Base-by-base conservation (phyloP, 306 rosid genomes). In the Cicer arietinum region DNA sequence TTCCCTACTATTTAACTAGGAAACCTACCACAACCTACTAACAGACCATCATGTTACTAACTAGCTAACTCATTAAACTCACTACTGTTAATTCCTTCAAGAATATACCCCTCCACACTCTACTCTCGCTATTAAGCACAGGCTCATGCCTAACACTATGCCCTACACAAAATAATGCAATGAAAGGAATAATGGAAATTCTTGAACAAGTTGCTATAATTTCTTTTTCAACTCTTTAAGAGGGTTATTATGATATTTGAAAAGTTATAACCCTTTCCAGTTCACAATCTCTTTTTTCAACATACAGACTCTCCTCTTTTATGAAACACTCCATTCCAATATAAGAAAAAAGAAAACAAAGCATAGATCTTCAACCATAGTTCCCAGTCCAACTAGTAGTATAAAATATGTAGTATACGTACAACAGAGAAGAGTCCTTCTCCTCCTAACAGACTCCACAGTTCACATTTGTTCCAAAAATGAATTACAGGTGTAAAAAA, bases 331-430 rank as follows among this genome's bases (percentile, higher is more conserved):
- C 61, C 61, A 35, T 25, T 57, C 51, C 41, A 68, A 47, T 18
- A 7, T 57, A 74, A 67, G 10, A 70, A 39, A 69, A 22, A 39
- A 52, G 64, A 16, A 80, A 73, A 56, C 37, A 11, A 13, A 56
- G 58, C 18, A 39, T 6, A 47, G 35, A 40, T 58, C 64, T 67
- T 67, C 71, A 74, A 53, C 48, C 30, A 18, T 0, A 41, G 52
- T 77, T 77, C 80, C 13, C 43, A 67, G 12, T 25, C 50, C 67
- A 66, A 14, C 67, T 30, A 4, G 37, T 54, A 14, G 52, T n/a
- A 76, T 66, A 48, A 66, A 48, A 67, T 66, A 39, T 42, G 54
- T 64, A 66, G 67, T 14, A 54, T 3, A 56, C 41, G 56, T 30
- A 61, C 65, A 71, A 20, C 18, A 71, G 41, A 50, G 43, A 39